Percentiles rank a stretch among this genome's conserved stretches.
phyloP scores from a whole-genome alignment of 345 rosid species.

The Pistacia vera region DNA sequence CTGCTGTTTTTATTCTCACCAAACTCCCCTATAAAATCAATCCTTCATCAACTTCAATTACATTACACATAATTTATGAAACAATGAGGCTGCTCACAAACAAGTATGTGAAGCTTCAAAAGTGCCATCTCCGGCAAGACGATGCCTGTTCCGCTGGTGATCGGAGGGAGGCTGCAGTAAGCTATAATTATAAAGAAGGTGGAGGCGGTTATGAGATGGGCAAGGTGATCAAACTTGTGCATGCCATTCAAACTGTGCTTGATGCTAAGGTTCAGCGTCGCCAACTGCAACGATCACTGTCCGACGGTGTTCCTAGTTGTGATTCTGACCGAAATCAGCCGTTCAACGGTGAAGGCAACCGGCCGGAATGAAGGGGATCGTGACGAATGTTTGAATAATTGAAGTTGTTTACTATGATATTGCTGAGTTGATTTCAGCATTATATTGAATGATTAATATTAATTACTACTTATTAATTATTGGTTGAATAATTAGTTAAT shows the following conservation, averaged over 20 bases:
- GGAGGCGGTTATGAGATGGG: not conserved
- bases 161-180: no score
- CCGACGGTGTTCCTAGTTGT: not conserved
- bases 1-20: not conserved
- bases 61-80: not conserved
- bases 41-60: not conserved
- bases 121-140: slow-evolving; percentile 17
- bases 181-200: not conserved
- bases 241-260: slow-evolving; percentile 17
- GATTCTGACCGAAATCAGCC: no score
- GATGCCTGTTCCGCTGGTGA: not conserved
- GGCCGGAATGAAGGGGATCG: no score
- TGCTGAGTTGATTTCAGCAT: no score
- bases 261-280: not conserved
- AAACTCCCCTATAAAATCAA: not conserved
- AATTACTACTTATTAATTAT: no score
- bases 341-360: no score
- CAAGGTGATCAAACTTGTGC: not conserved
- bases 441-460: no score
- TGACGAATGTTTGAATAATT: no score
- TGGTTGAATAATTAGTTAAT: no score
- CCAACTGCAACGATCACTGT: not conserved
- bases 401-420: no score
- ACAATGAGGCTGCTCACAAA: not conserved
- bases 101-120: slow-evolving; percentile 21